Conservation (phyloP, 83 land plant species). For the Picea abies region DNA sequence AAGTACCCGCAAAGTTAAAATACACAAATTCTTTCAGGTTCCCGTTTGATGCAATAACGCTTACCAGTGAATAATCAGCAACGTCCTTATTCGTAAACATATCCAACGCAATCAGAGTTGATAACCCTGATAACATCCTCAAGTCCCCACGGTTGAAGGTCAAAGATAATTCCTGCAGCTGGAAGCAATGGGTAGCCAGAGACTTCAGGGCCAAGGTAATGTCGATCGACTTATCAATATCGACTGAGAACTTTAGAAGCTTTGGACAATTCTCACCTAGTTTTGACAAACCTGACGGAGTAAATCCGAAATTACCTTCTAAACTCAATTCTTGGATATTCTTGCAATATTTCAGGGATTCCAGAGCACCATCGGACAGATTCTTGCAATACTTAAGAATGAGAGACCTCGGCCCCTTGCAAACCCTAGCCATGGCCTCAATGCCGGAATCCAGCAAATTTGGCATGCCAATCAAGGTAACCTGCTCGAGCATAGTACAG, state of each 20-base stretch:
- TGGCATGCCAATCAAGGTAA: constrained; percentile 24
- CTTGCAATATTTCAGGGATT: constrained; percentile 18
- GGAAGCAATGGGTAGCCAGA: constrained; percentile 20
- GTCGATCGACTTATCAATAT: constrained; percentile 16
- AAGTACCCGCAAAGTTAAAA: constrained; percentile 6
- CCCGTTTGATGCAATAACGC: constrained; percentile 25
- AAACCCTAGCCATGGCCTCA: constrained; percentile 17
- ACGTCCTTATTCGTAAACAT: constrained; percentile 26
- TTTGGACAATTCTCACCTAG: constrained; percentile 31
- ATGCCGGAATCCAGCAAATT: constrained; percentile 25
- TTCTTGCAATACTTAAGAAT: constrained; percentile 26
- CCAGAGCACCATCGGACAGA: constrained; percentile 28
- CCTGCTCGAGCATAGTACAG: constrained; percentile 21
- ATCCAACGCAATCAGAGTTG: constrained; percentile 22
- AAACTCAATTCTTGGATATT: constrained; percentile 29
- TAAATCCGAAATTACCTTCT: constrained; percentile 32
- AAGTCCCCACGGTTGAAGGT: constrained; percentile 30
- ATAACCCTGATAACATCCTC: constrained; percentile 15
- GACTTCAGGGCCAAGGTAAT: constrained; percentile 27
- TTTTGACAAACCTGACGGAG: constrained; percentile 26
- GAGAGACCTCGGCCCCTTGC: constrained; percentile 16
- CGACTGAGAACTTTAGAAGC: constrained; percentile 24
- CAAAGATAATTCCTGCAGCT: constrained; percentile 24
- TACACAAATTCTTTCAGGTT: constrained; percentile 26
- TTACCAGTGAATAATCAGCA: constrained; percentile 20